Evolutionary conservation across 495 filamentous ascomycete genomes (phyloP).

Genomic region (Daldinia bambusicola): DNA sequence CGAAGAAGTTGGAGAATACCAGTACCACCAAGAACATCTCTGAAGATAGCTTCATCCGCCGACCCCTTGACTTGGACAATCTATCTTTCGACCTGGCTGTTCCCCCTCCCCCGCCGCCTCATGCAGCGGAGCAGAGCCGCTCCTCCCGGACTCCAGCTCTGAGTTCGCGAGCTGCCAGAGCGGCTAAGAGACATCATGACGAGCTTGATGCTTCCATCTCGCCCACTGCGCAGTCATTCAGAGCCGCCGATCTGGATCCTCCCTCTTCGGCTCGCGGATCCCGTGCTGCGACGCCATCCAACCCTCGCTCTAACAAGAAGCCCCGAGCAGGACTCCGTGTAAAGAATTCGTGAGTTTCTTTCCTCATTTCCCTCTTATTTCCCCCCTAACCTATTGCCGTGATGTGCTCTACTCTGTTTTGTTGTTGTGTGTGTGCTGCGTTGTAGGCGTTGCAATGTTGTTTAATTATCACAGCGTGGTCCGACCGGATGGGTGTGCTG

Average conservation of each 20-base stretch:
- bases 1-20: conserved; percentile 39
- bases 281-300: conserved; percentile 65
- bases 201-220: conserved; percentile 59
- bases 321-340: conserved; percentile 67
- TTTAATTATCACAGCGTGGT: conserved; percentile 31
- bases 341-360: conserved; percentile 73
- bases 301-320: conserved; percentile 64
- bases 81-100: conserved; percentile 35
- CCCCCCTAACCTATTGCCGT: conserved; percentile 8
- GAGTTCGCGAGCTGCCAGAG: conserved; percentile 46
- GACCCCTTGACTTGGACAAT: conserved; percentile 27
- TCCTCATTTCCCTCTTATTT: conserved; percentile 2
- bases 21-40: conserved; percentile 33
- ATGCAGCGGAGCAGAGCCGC: conserved; percentile 36
- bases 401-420: not conserved
- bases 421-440: conserved; percentile 16
- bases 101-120: conserved; percentile 45
- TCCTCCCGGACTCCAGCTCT: conserved; percentile 46
- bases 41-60: conserved; percentile 46
- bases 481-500: conserved; percentile 41
- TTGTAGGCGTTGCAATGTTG: conserved; percentile 12
- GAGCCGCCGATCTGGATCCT: conserved; percentile 48
- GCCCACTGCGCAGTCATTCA: conserved; percentile 56
- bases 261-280: conserved; percentile 60
- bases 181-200: conserved; percentile 59